Evolutionary conservation across 768 basidiomycete genomes (phyloP).

Genomic region (Hemileccinum rubropunctum): DNA sequence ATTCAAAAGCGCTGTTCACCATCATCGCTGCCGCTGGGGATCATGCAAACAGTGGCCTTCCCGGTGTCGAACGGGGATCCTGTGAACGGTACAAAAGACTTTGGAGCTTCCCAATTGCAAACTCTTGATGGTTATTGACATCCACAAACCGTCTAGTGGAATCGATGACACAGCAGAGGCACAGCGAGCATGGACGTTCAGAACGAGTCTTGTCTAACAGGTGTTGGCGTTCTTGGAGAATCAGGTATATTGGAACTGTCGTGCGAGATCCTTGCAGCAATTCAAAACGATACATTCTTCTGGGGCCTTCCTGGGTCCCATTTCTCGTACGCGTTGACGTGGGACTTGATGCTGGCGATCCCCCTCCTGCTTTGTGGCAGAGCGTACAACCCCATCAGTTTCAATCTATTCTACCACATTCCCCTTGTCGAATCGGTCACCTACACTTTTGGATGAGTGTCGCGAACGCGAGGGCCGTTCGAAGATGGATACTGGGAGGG

Average conservation of each 20-base stretch:
- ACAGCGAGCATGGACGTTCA: constrained; percentile 17
- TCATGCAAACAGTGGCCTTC: constrained; percentile 10
- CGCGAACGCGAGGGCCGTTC: constrained; percentile 2
- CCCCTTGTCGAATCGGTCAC: background rate
- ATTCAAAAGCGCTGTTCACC: constrained; percentile 16
- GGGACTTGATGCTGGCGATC: background rate
- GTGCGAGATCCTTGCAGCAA: constrained; percentile 4
- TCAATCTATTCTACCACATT: background rate
- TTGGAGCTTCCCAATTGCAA: constrained; percentile 8
- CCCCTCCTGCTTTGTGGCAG: background rate
- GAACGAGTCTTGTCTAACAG: constrained; percentile 17
- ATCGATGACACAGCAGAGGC: constrained; percentile 9
- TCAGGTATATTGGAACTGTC: constrained; percentile 20
- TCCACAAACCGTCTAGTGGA: background rate
- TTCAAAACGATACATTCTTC: constrained; percentile 12
- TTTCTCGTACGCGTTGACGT: constrained; percentile 12
- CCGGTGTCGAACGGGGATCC: constrained; percentile 4
- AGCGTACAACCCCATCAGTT: background rate
- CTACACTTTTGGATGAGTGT: constrained; percentile 15
- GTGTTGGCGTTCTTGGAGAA: constrained; percentile 17
- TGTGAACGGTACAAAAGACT: constrained; percentile 4
- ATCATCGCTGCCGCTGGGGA: constrained; percentile 17
- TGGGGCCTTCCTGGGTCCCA: constrained; percentile 17
- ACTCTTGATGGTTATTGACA: constrained; percentile 12
- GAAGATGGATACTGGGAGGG: background rate